A percentile compares a stretch with the other conserved stretches of the same genome.
Evolutionary conservation across 2,329 filamentous ascomycete species (phyloP).

Genomic region (Cercospora beticola): DNA sequence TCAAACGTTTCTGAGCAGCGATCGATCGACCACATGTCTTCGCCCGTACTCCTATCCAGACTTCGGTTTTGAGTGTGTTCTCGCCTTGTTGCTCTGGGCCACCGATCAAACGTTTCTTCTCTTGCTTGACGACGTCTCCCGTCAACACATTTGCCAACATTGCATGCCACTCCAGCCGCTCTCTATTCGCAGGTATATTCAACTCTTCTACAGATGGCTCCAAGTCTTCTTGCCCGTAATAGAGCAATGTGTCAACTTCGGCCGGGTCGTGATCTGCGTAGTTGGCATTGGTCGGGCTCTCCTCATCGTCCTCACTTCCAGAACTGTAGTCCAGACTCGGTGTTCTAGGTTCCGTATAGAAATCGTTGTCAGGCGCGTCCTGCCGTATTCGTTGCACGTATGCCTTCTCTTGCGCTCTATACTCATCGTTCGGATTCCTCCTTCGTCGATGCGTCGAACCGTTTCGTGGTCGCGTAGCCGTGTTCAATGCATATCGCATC

Average conservation of each 20-base stretch:
- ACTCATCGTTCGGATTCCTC: slow-evolving; percentile 68
- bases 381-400: slow-evolving; percentile 91
- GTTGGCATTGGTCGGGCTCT: slow-evolving; percentile 81
- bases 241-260: slow-evolving; percentile 89
- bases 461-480: slow-evolving; percentile 50
- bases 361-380: slow-evolving; percentile 60
- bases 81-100: slow-evolving; percentile 71
- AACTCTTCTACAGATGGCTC: slow-evolving; percentile 88
- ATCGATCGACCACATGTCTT: slow-evolving; percentile 80
- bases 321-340: slow-evolving; percentile 65
- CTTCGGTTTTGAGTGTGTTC: slow-evolving; percentile 64
- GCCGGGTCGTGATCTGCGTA: slow-evolving; percentile 80
- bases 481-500: slow-evolving; percentile 37
- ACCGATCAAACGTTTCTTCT: slow-evolving; percentile 92
- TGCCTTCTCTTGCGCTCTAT: slow-evolving; percentile 84
- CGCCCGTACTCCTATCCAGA: slow-evolving; percentile 87
- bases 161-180: slow-evolving; percentile 94
- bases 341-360: slow-evolving; percentile 69
- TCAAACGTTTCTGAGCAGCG: slow-evolving; percentile 78
- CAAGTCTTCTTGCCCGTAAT: slow-evolving; percentile 85
- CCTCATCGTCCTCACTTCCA: slow-evolving; percentile 85
- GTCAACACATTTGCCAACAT: slow-evolving; percentile 96
- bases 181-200: slow-evolving; percentile 80
- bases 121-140: slow-evolving; percentile 94
- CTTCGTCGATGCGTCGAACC: slow-evolving; percentile 57